phyloP scores from a whole-genome alignment of 768 basidiomycete species.

The Collybia mongolica region DNA sequence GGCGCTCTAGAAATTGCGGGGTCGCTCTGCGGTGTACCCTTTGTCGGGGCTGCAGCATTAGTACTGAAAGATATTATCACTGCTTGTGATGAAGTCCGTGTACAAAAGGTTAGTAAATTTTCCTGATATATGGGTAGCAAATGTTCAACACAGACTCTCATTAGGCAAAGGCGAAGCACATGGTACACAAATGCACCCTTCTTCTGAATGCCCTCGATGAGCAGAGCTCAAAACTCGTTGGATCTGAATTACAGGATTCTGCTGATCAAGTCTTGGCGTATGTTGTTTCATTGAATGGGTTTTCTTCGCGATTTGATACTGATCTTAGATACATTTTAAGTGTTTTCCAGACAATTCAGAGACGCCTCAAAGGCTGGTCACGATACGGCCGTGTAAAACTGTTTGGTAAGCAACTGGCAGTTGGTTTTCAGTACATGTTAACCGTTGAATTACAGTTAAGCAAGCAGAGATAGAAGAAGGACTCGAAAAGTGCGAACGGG shows the following conservation, averaged over 20 bases:
- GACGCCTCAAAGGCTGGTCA: slow-evolving; percentile 37
- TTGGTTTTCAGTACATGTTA: neutral
- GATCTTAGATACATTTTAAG: slow-evolving; percentile 22
- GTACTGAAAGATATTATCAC: slow-evolving; percentile 42
- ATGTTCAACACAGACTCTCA: neutral
- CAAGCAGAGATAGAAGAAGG: slow-evolving; percentile 44
- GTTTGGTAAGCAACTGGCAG: slow-evolving; percentile 31
- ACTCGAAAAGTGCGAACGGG: slow-evolving; percentile 39
- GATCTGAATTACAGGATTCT: slow-evolving; percentile 36
- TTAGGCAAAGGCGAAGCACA: slow-evolving; percentile 40
- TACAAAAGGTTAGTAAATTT: slow-evolving; percentile 43
- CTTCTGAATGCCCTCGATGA: slow-evolving; percentile 40
- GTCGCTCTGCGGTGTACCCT: slow-evolving; percentile 42
- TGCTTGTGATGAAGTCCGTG: slow-evolving; percentile 42
- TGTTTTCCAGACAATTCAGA: slow-evolving; percentile 38
- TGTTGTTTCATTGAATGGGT: slow-evolving; percentile 11
- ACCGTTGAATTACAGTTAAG: slow-evolving; percentile 31
- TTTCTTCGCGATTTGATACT: neutral
- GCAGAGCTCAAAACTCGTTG: slow-evolving; percentile 33
- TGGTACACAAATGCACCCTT: slow-evolving; percentile 40
- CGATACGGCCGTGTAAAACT: slow-evolving; percentile 33
- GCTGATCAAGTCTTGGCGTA: slow-evolving; percentile 46
- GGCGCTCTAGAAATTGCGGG: slow-evolving; percentile 41
- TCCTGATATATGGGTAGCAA: neutral
- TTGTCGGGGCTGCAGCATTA: slow-evolving; percentile 40